Conservation (phyloP, 2,329 filamentous ascomycete genomes). For the Penicillium psychrosexuale region DNA sequence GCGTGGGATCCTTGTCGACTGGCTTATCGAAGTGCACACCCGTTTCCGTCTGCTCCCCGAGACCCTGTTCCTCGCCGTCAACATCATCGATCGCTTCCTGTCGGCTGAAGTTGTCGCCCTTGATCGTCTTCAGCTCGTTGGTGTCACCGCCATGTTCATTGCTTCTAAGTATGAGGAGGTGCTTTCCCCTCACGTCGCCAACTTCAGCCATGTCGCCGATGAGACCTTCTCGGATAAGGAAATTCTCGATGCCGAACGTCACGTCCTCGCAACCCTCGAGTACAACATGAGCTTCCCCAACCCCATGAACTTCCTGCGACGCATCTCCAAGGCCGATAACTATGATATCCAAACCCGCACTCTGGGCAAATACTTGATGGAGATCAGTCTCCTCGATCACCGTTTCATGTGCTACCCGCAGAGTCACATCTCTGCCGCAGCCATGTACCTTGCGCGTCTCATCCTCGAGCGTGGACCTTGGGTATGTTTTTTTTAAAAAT, state of each 20-base stretch:
- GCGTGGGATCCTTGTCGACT: conserved; percentile 93
- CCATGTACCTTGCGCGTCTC: conserved; percentile 91
- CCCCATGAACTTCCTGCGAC: conserved; percentile 98
- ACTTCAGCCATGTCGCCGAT: conserved; percentile 95
- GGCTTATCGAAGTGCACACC: conserved; percentile 97
- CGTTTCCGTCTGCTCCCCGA: conserved; percentile 94
- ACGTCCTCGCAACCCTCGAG: conserved; percentile 83
- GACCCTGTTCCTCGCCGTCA: conserved; percentile 93
- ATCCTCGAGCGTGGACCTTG: conserved; percentile 89
- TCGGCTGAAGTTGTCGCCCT: conserved; percentile 94
- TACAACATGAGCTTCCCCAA: conserved; percentile 99
- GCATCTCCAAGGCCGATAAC: conserved; percentile 98
- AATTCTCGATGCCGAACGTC: conserved; percentile 95
- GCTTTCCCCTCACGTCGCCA: conserved; percentile 90
- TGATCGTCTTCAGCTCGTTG: conserved; percentile 91
- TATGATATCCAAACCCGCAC: conserved; percentile 98
- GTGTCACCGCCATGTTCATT: conserved; percentile 99
- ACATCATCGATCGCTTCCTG: conserved; percentile 97
- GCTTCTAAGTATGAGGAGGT: conserved; percentile 99
- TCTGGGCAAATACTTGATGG: conserved; percentile 94
- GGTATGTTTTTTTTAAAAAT: conserved; percentile 55
- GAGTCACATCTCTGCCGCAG: conserved; percentile 83
- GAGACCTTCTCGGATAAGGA: conserved; percentile 94
- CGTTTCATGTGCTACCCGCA: conserved; percentile 87
- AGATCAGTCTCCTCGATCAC: conserved; percentile 93